Percentiles rank a stretch among this genome's conserved stretches.
Conservation (phyloP, 768 basidiomycete genomes). For the Cyclocybe aegerita region DNA sequence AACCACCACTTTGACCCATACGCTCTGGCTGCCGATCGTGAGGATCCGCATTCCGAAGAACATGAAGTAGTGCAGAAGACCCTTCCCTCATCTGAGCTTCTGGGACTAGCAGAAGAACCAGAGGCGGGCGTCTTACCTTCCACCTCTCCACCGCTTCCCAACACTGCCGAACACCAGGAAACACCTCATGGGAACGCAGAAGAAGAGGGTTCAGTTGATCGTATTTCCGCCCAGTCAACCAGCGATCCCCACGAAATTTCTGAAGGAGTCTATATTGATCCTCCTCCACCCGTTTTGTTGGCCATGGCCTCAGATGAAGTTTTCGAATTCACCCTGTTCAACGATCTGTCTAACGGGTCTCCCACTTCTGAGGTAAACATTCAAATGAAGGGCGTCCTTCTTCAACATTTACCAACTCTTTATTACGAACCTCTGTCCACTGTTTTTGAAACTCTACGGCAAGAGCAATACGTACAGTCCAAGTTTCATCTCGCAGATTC, state of each 20-base stretch:
- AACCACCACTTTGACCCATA: too few relatives aligned
- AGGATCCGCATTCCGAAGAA: too few relatives aligned
- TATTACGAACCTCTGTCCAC: conserved; percentile 75
- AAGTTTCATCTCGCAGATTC: conserved; percentile 49
- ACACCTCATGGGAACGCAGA: conserved; percentile 1
- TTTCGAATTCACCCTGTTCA: conserved; percentile 53
- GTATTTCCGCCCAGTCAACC: conserved; percentile 13
- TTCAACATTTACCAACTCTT: conserved; percentile 64
- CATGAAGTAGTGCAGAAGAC: too few relatives aligned
- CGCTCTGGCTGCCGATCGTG: too few relatives aligned
- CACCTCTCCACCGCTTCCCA: too few relatives aligned
- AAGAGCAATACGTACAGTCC: conserved; percentile 51
- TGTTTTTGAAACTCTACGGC: conserved; percentile 72
- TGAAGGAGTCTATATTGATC: conserved; percentile 72
- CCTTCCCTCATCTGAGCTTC: too few relatives aligned
- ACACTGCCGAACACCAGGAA: neutral
- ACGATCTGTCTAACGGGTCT: conserved; percentile 38
- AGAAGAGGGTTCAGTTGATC: neutral
- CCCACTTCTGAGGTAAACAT: conserved; percentile 17
- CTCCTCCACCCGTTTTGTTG: conserved; percentile 68
- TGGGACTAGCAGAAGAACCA: too few relatives aligned
- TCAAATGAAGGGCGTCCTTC: conserved; percentile 37
- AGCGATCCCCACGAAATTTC: conserved; percentile 59
- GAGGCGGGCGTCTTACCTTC: too few relatives aligned
- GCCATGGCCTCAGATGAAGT: conserved; percentile 38